Conservation (phyloP, 2,329 filamentous ascomycete species). For the Talaromyces marneffei region DNA sequence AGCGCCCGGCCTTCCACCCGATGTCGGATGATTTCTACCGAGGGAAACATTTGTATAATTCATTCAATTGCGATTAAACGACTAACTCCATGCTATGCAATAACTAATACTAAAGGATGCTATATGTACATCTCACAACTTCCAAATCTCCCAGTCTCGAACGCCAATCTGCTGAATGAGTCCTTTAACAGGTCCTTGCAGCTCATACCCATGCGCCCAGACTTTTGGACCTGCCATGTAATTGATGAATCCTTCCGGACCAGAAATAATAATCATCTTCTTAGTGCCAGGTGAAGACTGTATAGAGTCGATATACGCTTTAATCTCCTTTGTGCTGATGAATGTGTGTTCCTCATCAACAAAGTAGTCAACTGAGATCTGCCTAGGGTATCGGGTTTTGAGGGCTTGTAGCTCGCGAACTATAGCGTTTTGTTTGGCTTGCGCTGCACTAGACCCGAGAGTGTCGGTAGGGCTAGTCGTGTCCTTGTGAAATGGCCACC, state of each 20-base stretch:
- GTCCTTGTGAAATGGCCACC: conserved; percentile 22
- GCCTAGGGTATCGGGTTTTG: conserved; percentile 51
- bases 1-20: conserved; percentile 7
- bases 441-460: conserved; percentile 4
- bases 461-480: conserved; percentile 7
- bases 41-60: not conserved
- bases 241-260: conserved; percentile 82
- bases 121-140: conserved; percentile 41
- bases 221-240: conserved; percentile 73
- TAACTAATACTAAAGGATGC: not conserved
- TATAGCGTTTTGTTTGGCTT: conserved; percentile 35
- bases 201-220: conserved; percentile 66
- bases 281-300: conserved; percentile 20
- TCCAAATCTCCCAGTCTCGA: conserved; percentile 54
- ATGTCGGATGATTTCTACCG: conserved; percentile 8
- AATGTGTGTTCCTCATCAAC: conserved; percentile 72
- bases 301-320: conserved; percentile 25
- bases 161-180: conserved; percentile 57
- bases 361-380: conserved; percentile 65
- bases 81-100: conserved; percentile 15
- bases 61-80: not conserved
- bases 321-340: conserved; percentile 54
- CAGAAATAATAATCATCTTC: conserved; percentile 71
- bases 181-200: conserved; percentile 69
- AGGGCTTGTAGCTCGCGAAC: conserved; percentile 59